A percentile compares a stretch with the other conserved stretches of the same genome.
phyloP scores from a whole-genome alignment of 441 rosid species.

The Eugenia klotzschiana region DNA sequence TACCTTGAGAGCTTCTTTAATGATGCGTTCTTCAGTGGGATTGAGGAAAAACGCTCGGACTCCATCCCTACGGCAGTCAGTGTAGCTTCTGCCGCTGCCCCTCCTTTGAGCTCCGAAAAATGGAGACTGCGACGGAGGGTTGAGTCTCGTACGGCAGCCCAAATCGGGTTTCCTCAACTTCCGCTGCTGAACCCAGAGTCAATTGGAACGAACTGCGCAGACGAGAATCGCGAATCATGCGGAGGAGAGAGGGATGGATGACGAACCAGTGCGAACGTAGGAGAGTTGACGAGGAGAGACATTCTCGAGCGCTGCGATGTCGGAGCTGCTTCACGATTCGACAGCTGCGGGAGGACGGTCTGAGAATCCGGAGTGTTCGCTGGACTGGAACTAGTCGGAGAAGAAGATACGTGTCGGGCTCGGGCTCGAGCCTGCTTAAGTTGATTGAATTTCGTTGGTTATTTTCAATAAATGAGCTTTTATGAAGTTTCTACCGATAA shows the following conservation, averaged over 20 bases:
- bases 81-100: neutral
- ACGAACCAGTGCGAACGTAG: neutral
- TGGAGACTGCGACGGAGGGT: neutral
- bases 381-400: neutral
- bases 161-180: neutral
- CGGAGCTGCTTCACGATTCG: neutral
- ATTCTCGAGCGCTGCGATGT: neutral
- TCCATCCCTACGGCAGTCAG: neutral
- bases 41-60: constrained; percentile 18
- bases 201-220: neutral
- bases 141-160: neutral
- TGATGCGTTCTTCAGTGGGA: constrained; percentile 33
- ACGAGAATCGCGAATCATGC: neutral
- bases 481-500: too few species aligned
- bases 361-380: neutral
- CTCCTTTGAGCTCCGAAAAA: neutral
- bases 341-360: neutral
- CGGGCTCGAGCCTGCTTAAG: neutral
- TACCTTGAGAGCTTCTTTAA: constrained; percentile 46
- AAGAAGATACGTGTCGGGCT: neutral
- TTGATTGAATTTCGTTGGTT: neutral
- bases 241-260: neutral
- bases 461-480: too few species aligned
- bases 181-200: neutral
- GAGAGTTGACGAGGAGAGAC: neutral